Evolutionary conservation across 352 stramenopile genomes (phyloP), one percentile per base, ranked within the genome.

Genomic region (Phytophthora sp.): DNA sequence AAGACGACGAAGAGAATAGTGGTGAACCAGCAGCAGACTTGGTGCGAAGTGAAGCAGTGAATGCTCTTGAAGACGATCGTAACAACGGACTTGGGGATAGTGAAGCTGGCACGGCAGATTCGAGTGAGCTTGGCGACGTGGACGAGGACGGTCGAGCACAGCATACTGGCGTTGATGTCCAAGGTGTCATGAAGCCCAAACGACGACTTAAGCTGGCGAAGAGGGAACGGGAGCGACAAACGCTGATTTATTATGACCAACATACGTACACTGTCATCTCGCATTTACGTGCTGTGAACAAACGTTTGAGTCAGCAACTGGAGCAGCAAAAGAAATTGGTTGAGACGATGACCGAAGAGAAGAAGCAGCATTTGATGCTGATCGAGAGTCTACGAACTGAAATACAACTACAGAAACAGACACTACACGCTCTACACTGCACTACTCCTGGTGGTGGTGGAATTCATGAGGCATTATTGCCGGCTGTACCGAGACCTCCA

Each of bases 311-410:
- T 3, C 49, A 61, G 7, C 70, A 89, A 47, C 36, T 91, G 1
- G 77, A 89, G 12, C 74, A 82, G 44, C 82, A 90, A 50, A 70
- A 55, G 4, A 86, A 85, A n/a, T 53, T 84, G 12, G 49, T 90
- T 13, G 15, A 65, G 9, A 55, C 63, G 0, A 56, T 91, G 2
- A 69, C 74, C 9, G 74, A 85, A 30, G 81, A 91, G 16, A 90
- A 85, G 31, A 82, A 80, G 31, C 62, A 78, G n/a, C 61, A 86
- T 2, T 29, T 78, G 35, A 57, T 69, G 6, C 31, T 60, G 31
- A 78, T 93, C 27, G 52, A 76, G 21, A 73, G 68, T 33, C 63
- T 91, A 5, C 73, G 77, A 6, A 38, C 59, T 6, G 82, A 91
- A 27, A 16, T 88, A 12, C 50, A 63, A 1, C 68, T 84, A 55